These are phyloP conservation scores for Dalechampia spathulata DNA, from an alignment of 441 rosid species.

Conservation along the genomic window DNA sequence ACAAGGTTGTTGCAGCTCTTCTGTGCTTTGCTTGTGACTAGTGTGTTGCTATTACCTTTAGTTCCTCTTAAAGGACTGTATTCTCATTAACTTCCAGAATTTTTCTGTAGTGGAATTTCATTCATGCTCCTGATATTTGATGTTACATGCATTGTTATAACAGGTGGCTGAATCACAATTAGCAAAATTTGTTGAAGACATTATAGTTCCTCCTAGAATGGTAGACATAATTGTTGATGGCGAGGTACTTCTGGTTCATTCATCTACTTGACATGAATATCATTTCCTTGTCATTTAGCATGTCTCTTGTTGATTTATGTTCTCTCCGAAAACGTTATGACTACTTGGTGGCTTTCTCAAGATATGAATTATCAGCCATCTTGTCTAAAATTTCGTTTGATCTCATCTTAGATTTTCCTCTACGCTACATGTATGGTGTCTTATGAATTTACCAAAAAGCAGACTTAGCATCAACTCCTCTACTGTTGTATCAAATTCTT, in stretches of 20 bases:
- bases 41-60: not conserved
- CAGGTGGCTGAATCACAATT: conserved; percentile 97
- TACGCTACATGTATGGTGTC: not conserved
- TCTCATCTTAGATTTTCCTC: not conserved
- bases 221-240: conserved; percentile 95
- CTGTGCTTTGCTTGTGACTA: not conserved
- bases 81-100: not conserved
- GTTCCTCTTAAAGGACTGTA: not conserved
- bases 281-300: conserved; percentile 2
- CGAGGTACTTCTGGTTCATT: conserved; percentile 60
- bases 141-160: conserved; percentile 1
- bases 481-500: not conserved
- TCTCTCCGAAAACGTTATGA: not conserved
- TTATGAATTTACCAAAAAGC: not conserved
- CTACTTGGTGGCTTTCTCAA: not conserved
- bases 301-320: not conserved
- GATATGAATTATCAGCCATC: not conserved
- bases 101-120: not conserved
- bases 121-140: not conserved
- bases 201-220: conserved; percentile 96
- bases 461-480: not conserved
- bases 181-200: conserved; percentile 97
- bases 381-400: not conserved
- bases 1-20: not conserved
- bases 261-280: conserved; percentile 3